Evolutionary conservation across 2,329 filamentous ascomycete genomes (phyloP).

Genomic region (Cercospora citrullina): DNA sequence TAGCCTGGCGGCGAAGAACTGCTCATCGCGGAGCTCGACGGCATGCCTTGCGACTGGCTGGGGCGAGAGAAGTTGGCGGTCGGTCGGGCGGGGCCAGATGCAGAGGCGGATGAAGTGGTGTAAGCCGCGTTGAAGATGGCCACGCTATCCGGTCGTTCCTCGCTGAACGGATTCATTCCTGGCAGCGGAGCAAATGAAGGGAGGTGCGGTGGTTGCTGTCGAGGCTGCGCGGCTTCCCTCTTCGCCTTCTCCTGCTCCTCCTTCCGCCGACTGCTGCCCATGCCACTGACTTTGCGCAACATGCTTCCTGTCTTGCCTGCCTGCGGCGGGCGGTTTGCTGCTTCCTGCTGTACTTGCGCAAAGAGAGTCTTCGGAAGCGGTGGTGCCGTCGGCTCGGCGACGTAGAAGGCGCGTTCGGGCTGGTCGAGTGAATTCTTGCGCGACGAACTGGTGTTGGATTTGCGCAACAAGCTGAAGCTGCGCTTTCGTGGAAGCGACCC

Average conservation of each 20-base stretch:
- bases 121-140: slow-evolving; percentile 54
- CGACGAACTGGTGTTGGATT: slow-evolving; percentile 10
- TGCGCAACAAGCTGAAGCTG: slow-evolving; percentile 16
- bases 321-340: slow-evolving; percentile 1
- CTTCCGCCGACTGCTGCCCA: slow-evolving; percentile 36
- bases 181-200: slow-evolving; percentile 48
- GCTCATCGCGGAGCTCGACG: slow-evolving; percentile 23
- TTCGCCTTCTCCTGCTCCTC: slow-evolving; percentile 25
- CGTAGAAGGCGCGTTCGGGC: slow-evolving; percentile 8
- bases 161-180: slow-evolving; percentile 59
- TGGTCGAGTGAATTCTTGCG: slow-evolving; percentile 12
- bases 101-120: slow-evolving; percentile 38
- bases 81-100: slow-evolving; percentile 37
- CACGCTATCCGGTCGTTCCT: slow-evolving; percentile 61
- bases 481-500: not conserved
- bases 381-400: slow-evolving; percentile 3
- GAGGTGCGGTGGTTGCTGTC: slow-evolving; percentile 58
- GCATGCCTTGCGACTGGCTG: slow-evolving; percentile 22
- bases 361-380: slow-evolving; percentile 9
- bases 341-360: slow-evolving; percentile 9
- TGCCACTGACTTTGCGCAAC: slow-evolving; percentile 33
- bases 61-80: slow-evolving; percentile 39
- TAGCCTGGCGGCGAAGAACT: slow-evolving; percentile 33
- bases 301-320: slow-evolving; percentile 24
- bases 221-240: slow-evolving; percentile 49